Conservation (phyloP, 2,329 filamentous ascomycete genomes). For the Phyllachora maydis region DNA sequence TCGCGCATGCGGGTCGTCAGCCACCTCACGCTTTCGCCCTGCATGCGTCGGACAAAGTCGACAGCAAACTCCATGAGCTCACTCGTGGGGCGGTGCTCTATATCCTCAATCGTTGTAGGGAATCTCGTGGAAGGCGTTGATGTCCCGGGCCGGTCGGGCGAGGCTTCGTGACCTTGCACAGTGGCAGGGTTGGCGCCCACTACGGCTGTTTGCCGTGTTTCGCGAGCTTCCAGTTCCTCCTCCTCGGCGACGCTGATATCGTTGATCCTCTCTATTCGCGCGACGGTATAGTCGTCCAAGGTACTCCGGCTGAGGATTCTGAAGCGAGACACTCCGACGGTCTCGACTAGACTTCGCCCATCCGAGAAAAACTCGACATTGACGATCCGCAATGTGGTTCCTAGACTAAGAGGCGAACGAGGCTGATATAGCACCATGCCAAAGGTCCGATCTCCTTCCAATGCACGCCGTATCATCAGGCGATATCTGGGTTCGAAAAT, state of each 20-base stretch:
- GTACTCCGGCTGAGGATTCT: slow-evolving; percentile 41
- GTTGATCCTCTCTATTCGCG: slow-evolving; percentile 55
- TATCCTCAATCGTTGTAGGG: slow-evolving; percentile 10
- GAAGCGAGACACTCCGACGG: slow-evolving; percentile 58
- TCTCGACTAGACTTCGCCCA: slow-evolving; percentile 66
- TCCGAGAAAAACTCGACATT: slow-evolving; percentile 56
- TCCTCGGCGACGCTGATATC: slow-evolving; percentile 71
- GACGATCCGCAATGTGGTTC: slow-evolving; percentile 59
- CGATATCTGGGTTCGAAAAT: slow-evolving; percentile 88
- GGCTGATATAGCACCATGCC: slow-evolving; percentile 63
- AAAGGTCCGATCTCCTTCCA: slow-evolving; percentile 57
- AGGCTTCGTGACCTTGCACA: slow-evolving; percentile 3
- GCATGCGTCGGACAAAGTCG: slow-evolving; percentile 50
- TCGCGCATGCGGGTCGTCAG: slow-evolving; percentile 49
- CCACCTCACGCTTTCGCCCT: slow-evolving; percentile 50
- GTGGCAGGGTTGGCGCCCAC: too few species aligned
- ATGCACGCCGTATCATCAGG: slow-evolving; percentile 64
- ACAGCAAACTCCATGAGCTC: slow-evolving; percentile 44
- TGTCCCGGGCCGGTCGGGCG: slow-evolving; percentile 2
- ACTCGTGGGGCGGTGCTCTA: slow-evolving; percentile 45
- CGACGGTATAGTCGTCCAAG: slow-evolving; percentile 60
- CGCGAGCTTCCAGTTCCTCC: slow-evolving; percentile 51
- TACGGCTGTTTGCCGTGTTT: too few species aligned
- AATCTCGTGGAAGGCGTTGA: too few species aligned
- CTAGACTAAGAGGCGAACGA: slow-evolving; percentile 44